Base-by-base conservation (phyloP, 495 filamentous ascomycete species). In the Talaromyces nanjingensis region DNA sequence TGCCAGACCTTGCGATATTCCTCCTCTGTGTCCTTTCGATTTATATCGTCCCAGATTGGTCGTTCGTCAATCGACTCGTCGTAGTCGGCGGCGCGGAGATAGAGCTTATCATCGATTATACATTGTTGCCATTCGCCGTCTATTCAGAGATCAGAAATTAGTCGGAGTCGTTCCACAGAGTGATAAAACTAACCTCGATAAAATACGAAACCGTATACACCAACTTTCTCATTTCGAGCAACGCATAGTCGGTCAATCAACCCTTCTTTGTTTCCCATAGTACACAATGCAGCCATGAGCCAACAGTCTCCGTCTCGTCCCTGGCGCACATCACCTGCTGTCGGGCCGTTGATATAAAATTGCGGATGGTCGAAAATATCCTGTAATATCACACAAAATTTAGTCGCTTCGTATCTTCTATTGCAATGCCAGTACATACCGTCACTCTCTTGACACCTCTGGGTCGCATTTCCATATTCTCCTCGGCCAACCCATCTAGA, bases 171-270 rank as follows among this genome's bases (percentile, higher is more conserved):
- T 33, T 45, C 33, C 45, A 3, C 14, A 25, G 11, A 14, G n/a
- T 0, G n/a, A 9, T 14, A 34, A 60, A 29, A 64, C 78, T 66
- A 73, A 87, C 85, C 86, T 68, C 93, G 85, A 75, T 91, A 84
- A 72, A 98, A 97, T 9, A 97, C 92, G 70, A 97, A 97, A 0
- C 93, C 93, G 69, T 98, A 97, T 18, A 96, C 92, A 5, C 93
- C 93, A 29, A 96, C 86, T 54, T 82, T 77, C 70, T 93, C 87
- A 70, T 97, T 84, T 16, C 84, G 79, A 20, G 84, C 87, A n/a
- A 97, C 91, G 70, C 93, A 98, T 12, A 97, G 81, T 56, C 82
- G 84, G 68, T 92, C 85, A 61, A 97, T 90, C 65, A 97, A 75
- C 0, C 84, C 87, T 34, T 84, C 77, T 75, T 93, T 92, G 70